Evolutionary conservation across 805 yeast genomes (phyloP).

Genomic region (Zygosaccharomyces siamensis): DNA sequence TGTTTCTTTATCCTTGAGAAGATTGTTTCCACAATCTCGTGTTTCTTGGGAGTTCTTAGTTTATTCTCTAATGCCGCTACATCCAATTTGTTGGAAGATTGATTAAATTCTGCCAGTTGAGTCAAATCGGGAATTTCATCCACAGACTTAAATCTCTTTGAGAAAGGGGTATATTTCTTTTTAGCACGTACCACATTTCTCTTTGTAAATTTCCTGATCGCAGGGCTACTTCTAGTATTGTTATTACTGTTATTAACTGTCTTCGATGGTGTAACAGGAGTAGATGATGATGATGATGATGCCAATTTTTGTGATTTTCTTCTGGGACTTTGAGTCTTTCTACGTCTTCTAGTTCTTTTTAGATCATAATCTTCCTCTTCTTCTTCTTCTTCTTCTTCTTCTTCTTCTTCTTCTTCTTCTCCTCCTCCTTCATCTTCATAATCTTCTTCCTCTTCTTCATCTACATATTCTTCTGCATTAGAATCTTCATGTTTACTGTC

Average conservation of each 20-base stretch:
- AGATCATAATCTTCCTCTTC: constrained; percentile 3
- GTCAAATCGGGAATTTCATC: constrained; percentile 31
- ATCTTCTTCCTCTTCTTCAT: constrained; percentile 7
- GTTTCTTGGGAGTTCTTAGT: constrained; percentile 38
- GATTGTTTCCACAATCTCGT: constrained; percentile 35
- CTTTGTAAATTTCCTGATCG: constrained; percentile 31
- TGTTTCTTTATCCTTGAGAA: constrained; percentile 34
- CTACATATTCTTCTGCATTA: constrained; percentile 12
- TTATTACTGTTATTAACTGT: constrained; percentile 5
- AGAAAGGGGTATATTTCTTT: constrained; percentile 30
- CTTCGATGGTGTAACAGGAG: constrained; percentile 9
- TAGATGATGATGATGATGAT: constrained; percentile 3
- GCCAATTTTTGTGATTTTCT: constrained; percentile 8
- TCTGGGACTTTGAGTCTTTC: not conserved
- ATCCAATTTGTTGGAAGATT: constrained; percentile 18
- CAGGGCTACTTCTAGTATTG: constrained; percentile 3
- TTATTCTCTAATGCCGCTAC: constrained; percentile 26
- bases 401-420: constrained; percentile 2
- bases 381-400: constrained; percentile 6
- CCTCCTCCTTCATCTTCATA: constrained; percentile 2
- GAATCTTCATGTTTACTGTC: constrained; percentile 5
- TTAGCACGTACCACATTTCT: constrained; percentile 32
- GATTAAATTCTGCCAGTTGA: constrained; percentile 28
- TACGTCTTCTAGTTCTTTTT: constrained; percentile 1
- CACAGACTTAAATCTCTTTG: constrained; percentile 24